These are phyloP conservation scores for Crithidia thermophila DNA, from an alignment of 208 protist species.

Conservation along the genomic window DNA sequence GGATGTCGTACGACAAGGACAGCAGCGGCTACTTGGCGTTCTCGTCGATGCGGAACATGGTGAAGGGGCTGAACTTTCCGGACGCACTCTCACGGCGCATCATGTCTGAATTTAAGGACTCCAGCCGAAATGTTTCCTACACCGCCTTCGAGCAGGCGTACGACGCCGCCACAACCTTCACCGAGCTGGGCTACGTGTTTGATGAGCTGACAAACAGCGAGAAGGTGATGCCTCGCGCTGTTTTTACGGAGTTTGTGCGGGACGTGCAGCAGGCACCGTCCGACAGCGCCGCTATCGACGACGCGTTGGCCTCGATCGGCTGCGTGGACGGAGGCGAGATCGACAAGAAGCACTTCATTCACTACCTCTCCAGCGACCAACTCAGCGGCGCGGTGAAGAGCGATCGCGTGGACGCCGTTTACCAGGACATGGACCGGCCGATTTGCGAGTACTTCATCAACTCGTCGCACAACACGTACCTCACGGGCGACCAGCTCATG, in stretches of 20 bases:
- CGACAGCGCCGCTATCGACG: conserved; percentile 28
- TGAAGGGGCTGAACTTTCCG: conserved; percentile 48
- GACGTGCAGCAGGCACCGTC: conserved; percentile 31
- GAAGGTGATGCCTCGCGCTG: conserved; percentile 26
- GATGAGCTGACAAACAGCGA: conserved; percentile 17
- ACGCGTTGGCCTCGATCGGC: conserved; percentile 34
- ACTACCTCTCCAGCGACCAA: conserved; percentile 35
- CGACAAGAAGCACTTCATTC: conserved; percentile 36
- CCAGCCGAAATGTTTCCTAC: conserved; percentile 28
- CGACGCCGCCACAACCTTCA: conserved; percentile 32
- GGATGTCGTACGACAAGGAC: conserved; percentile 52
- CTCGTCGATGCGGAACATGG: conserved; percentile 38
- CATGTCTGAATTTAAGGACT: conserved; percentile 19
- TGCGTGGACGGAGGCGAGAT: conserved; percentile 32
- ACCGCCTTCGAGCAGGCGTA: conserved; percentile 40
- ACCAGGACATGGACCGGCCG: conserved; percentile 81
- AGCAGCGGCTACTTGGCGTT: conserved; percentile 45
- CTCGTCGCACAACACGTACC: conserved; percentile 97
- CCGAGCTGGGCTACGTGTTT: conserved; percentile 51
- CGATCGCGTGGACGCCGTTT: conserved; percentile 23
- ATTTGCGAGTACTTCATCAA: conserved; percentile 92
- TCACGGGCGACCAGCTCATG: conserved; percentile 93
- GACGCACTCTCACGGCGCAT: conserved; percentile 31
- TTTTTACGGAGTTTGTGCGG: conserved; percentile 40
- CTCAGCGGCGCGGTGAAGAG: conserved; percentile 33